These are phyloP conservation scores for Coemansia guatemalensis DNA, from an alignment of 192 early-diverging fungal species.

Conservation along the genomic window DNA sequence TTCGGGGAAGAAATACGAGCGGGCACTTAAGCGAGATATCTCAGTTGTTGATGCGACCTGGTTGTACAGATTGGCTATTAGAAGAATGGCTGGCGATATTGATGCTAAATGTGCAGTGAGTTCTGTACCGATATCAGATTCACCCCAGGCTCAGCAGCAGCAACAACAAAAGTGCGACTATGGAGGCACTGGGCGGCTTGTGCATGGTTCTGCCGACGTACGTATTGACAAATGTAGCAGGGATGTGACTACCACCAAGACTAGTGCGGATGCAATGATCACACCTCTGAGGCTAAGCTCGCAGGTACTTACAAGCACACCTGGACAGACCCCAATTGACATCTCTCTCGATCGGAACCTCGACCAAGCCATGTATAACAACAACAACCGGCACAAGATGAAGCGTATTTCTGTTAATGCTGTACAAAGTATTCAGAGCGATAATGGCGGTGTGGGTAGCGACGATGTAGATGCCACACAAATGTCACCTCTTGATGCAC, in stretches of 20 bases:
- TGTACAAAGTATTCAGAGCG: neutral
- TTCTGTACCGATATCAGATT: neutral
- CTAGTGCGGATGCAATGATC: neutral
- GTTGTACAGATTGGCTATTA: constrained; percentile 30
- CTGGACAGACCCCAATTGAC: constrained; percentile 44
- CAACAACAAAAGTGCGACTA: neutral
- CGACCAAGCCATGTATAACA: constrained; percentile 35
- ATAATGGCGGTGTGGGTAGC: neutral
- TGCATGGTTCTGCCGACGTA: neutral
- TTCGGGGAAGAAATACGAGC: constrained; percentile 71
- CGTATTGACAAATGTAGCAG: neutral
- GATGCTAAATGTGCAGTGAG: neutral
- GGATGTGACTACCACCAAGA: neutral
- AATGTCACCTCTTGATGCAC: constrained; percentile 24
- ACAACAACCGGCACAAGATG: constrained; percentile 6
- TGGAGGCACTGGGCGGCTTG: neutral
- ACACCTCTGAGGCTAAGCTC: constrained; percentile 12
- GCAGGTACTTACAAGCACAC: constrained; percentile 19
- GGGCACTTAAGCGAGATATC: constrained; percentile 69
- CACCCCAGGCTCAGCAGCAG: neutral
- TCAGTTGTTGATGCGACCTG: constrained; percentile 64
- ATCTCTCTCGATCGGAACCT: constrained; percentile 43
- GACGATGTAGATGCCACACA: constrained; percentile 32
- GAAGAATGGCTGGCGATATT: neutral
- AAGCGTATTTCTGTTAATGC: neutral